phyloP scores from a whole-genome alignment of 345 rosid genomes.

The Kernera saxatilis region DNA sequence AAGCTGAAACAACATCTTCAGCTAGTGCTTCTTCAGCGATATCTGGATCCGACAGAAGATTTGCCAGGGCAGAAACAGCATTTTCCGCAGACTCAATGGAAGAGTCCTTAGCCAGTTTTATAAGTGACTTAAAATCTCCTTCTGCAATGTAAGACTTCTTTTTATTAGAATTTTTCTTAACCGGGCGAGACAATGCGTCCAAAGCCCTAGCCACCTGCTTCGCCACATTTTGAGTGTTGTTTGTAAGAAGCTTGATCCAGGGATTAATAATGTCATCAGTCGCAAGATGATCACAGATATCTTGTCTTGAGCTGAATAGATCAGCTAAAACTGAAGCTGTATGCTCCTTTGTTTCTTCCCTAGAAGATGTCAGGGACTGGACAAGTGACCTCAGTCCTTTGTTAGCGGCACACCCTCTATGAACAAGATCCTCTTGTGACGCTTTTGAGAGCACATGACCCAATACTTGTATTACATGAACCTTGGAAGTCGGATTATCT shows the following conservation, averaged over 20 bases:
- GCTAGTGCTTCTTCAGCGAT: conserved; percentile 71
- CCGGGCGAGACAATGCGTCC: conserved; percentile 71
- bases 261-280: conserved; percentile 51
- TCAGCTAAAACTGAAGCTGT: conserved; percentile 89
- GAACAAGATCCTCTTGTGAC: conserved; percentile 52
- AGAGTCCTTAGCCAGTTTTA: conserved; percentile 68
- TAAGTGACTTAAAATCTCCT: conserved; percentile 58
- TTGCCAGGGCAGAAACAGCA: conserved; percentile 80
- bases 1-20: conserved; percentile 74
- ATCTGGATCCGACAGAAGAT: conserved; percentile 67
- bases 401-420: conserved; percentile 71
- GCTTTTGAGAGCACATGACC: conserved; percentile 78
- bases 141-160: conserved; percentile 37
- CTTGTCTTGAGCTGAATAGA: conserved; percentile 64
- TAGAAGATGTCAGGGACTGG: conserved; percentile 61
- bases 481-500: conserved; percentile 56
- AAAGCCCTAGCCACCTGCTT: conserved; percentile 72
- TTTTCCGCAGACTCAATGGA: conserved; percentile 68
- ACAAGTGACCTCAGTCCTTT: conserved; percentile 67
- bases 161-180: conserved; percentile 35
- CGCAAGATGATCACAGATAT: conserved; percentile 52
- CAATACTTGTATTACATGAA: conserved; percentile 59
- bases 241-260: conserved; percentile 61
- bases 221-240: conserved; percentile 64
- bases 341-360: conserved; percentile 70